Percentiles rank a stretch among this genome's conserved stretches.
phyloP scores from a whole-genome alignment of 257 asterid genomes.

The Nicotiana sylvestris region DNA sequence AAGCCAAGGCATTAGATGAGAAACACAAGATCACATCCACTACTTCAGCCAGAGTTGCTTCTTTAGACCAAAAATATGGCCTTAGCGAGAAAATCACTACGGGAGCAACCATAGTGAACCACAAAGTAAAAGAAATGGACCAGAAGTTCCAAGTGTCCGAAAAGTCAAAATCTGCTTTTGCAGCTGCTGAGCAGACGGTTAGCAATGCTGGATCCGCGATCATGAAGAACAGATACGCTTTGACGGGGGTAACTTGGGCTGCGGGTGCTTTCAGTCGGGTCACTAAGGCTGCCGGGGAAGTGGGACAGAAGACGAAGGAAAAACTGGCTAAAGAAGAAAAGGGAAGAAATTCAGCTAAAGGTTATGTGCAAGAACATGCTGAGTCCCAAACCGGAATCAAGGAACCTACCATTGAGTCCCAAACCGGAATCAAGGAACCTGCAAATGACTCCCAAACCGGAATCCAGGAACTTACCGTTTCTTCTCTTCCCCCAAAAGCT shows the following conservation, averaged over 20 bases:
- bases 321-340: constrained; percentile 51
- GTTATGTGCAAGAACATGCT: constrained; percentile 20
- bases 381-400: constrained; percentile 26
- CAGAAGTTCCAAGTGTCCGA: constrained; percentile 58
- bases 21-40: constrained; percentile 55
- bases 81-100: constrained; percentile 48
- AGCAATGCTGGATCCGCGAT: constrained; percentile 53
- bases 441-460: constrained; percentile 20
- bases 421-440: neutral
- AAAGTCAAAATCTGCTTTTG: constrained; percentile 53
- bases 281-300: constrained; percentile 53
- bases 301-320: constrained; percentile 57
- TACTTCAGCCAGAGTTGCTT: constrained; percentile 58
- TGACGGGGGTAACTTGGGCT: constrained; percentile 62
- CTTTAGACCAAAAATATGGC: constrained; percentile 57
- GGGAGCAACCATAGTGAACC: constrained; percentile 54
- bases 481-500: constrained; percentile 39
- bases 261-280: constrained; percentile 57
- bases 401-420: constrained; percentile 8
- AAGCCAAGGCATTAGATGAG: constrained; percentile 60
- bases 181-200: constrained; percentile 60
- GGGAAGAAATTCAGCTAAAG: constrained; percentile 34
- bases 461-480: constrained; percentile 18
- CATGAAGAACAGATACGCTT: constrained; percentile 52
- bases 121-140: constrained; percentile 61